Base-by-base conservation (phyloP, 257 asterid genomes). In the Petunia secreta region DNA sequence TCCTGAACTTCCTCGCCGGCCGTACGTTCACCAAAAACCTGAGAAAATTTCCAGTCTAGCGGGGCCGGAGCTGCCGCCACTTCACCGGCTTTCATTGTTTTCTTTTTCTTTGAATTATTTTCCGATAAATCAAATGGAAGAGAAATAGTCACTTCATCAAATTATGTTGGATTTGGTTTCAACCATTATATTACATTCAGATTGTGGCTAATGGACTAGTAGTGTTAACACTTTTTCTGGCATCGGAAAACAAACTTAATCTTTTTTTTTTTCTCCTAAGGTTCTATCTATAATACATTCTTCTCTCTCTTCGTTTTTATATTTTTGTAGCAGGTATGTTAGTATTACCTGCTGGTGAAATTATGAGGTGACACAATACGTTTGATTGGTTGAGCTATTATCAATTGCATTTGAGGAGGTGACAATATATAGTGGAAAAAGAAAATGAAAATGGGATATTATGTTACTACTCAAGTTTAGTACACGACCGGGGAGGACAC, bases 1-100 rank as follows among this genome's bases (percentile, higher is more conserved):
- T 92, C 97, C 84, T 92, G 97, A 14, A 92, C 97, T 89, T 92
- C 97, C 80, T 92, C 97, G 8, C 97, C 97, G 58, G 94, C 91
- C 81, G 92, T 84, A 60, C 94, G 89, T 85, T 92, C 97, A 59
- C 97, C 97, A 75, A 92, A 92, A 73, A 92, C 97, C 97, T 92
- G 97, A 79, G 97, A 90, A 81, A 92, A 92, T 87, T 89, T 92
- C 97, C 97, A 92, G 63, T 92, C 97, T 36, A 91, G 92, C 87
- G 93, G 92, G 83, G 90, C 88, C 83, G 86, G 85, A 85, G 91
- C 88, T 87, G 87, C 88, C 85, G 80, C 92, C 84, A 58, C 81
- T 38, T 37, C 83, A 8, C 89, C 90, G 77, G 87, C 83, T 84
- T 87, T 84, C 92, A 89, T 92, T 69, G 83, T 82, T 75, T 41